Conservation (phyloP, 768 basidiomycete species). For the Mycena haematopus region DNA sequence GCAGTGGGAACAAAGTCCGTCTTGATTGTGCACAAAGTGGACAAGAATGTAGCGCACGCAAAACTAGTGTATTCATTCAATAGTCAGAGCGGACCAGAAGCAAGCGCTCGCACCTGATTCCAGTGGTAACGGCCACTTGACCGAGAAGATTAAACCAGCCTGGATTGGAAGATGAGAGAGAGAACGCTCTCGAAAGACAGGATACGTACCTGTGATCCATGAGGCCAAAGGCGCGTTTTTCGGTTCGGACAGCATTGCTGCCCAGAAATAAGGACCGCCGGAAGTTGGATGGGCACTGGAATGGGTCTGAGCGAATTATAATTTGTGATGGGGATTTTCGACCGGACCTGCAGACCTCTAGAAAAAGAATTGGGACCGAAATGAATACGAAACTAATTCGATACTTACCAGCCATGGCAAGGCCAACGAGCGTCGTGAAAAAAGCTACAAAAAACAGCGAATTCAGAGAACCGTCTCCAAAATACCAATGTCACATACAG, state of each 20-base stretch:
- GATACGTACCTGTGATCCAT: constrained; percentile 64
- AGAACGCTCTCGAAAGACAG: not conserved
- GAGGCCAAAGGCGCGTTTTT: constrained; percentile 67
- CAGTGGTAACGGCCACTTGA: constrained; percentile 80
- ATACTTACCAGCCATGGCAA: constrained; percentile 72
- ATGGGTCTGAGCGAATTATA: not conserved
- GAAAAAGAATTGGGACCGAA: not conserved
- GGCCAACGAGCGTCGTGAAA: constrained; percentile 74
- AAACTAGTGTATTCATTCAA: constrained; percentile 46
- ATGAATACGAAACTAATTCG: not conserved
- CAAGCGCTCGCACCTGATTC: constrained; percentile 55
- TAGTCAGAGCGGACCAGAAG: not conserved
- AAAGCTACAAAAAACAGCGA: constrained; percentile 53
- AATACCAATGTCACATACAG: constrained; percentile 42
- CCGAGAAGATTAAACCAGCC: constrained; percentile 79
- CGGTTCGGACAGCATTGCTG: constrained; percentile 72
- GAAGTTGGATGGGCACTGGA: constrained; percentile 72
- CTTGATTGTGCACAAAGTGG: constrained; percentile 65
- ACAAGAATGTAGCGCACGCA: constrained; percentile 71
- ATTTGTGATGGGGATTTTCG: not conserved
- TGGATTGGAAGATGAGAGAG: constrained; percentile 23
- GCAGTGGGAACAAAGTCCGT: constrained; percentile 64
- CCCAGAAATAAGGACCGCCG: constrained; percentile 83
- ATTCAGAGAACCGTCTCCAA: not conserved
- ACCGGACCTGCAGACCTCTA: constrained; percentile 56